Conservation (phyloP, 352 stramenopile genomes). For the Globisporangium middletonii region DNA sequence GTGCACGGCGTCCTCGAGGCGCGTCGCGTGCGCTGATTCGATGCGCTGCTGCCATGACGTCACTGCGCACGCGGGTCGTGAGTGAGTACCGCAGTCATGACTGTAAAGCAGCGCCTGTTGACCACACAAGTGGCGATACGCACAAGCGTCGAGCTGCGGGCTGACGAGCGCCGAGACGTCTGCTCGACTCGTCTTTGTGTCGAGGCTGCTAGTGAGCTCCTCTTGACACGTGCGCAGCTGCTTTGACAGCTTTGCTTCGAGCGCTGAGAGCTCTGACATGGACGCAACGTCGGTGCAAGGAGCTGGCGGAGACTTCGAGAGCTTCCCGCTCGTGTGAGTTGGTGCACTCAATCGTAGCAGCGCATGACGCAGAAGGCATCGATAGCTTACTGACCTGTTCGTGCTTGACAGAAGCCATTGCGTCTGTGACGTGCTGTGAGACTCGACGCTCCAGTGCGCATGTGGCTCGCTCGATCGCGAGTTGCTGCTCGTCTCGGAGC, state of each 20-base stretch:
- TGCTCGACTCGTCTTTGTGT: slow-evolving; percentile 21
- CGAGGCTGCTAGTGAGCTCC: slow-evolving; percentile 16
- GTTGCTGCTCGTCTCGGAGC: neutral
- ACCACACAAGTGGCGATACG: neutral
- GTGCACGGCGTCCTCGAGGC: slow-evolving; percentile 26
- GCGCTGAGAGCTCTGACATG: slow-evolving; percentile 9
- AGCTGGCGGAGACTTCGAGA: no score
- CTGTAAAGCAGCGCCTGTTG: neutral
- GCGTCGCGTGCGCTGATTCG: slow-evolving; percentile 24
- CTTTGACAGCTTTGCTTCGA: slow-evolving; percentile 19
- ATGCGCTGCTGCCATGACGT: slow-evolving; percentile 33
- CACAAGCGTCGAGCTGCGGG: slow-evolving; percentile 37
- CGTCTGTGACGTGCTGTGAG: neutral
- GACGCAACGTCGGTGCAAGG: slow-evolving; percentile 5
- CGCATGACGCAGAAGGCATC: no score
- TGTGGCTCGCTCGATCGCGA: neutral
- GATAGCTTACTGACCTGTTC: slow-evolving; percentile 4
- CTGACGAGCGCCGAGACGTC: slow-evolving; percentile 30
- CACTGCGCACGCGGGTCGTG: slow-evolving; percentile 13
- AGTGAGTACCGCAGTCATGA: neutral
- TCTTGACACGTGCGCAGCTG: slow-evolving; percentile 15
- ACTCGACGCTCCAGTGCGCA: neutral
- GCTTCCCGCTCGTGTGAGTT: no score
- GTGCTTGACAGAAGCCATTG: neutral
- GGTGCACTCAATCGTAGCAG: slow-evolving; percentile 7